Conservation (phyloP, 768 basidiomycete species). For the Leccinellum luteum region DNA sequence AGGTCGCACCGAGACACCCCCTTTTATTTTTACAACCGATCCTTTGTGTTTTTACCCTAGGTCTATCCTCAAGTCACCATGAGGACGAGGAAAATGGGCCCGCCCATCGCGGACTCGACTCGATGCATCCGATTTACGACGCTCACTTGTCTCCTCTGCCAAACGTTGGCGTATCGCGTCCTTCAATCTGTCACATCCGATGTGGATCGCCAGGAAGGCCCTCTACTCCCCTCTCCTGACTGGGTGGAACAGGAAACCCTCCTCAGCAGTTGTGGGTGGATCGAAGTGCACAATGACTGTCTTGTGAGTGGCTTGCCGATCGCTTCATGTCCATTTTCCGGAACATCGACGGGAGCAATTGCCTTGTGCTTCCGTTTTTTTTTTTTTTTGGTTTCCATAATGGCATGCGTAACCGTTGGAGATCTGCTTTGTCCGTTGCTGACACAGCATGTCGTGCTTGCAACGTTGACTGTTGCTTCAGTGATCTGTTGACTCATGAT, state of each 20-base stretch:
- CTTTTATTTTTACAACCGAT: constrained; percentile 3
- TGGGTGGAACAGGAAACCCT: constrained; percentile 75
- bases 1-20: constrained; percentile 25
- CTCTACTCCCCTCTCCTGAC: constrained; percentile 66
- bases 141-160: constrained; percentile 69
- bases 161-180: constrained; percentile 65
- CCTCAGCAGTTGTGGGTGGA: constrained; percentile 67
- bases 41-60: constrained; percentile 36
- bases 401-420: neutral
- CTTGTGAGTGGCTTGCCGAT: constrained; percentile 51
- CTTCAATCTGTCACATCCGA: constrained; percentile 56
- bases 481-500: constrained; percentile 17
- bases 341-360: neutral
- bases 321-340: neutral
- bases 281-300: constrained; percentile 64
- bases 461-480: neutral
- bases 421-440: constrained; percentile 4
- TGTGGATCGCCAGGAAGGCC: constrained; percentile 58
- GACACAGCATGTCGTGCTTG: constrained; percentile 8
- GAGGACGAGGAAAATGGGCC: constrained; percentile 51
- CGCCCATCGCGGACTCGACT: constrained; percentile 42
- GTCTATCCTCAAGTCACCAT: constrained; percentile 68
- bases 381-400: neutral
- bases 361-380: constrained; percentile 1
- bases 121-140: constrained; percentile 59